A percentile compares a stretch with the other conserved stretches of the same genome.
phyloP scores from a whole-genome alignment of 106 monocot genomes.

The Dendrobium chrysotoxum region DNA sequence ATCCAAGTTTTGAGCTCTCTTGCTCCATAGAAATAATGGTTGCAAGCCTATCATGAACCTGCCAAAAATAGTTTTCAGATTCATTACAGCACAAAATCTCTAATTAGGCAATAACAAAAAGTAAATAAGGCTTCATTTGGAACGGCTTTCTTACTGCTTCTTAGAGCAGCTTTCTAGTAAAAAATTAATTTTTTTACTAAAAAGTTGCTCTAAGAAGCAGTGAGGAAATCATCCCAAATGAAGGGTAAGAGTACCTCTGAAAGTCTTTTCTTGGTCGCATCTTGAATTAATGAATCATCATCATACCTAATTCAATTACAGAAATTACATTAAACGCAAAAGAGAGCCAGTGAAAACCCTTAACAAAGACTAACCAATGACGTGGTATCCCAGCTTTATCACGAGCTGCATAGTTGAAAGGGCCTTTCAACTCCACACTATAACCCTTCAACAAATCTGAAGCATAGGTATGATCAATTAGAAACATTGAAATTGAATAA shows the following conservation, averaged over 20 bases:
- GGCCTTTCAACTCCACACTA: constrained; percentile 77
- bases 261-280: constrained; percentile 28
- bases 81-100: neutral
- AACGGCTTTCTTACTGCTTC: too few species aligned
- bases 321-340: neutral
- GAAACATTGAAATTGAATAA: too few species aligned
- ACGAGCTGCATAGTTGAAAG: constrained; percentile 86
- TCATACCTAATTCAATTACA: constrained; percentile 53
- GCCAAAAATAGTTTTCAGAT: neutral
- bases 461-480: neutral
- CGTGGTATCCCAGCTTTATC: constrained; percentile 95
- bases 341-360: too few species aligned
- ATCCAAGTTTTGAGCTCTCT: constrained; percentile 46
- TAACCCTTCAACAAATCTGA: constrained; percentile 70
- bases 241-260: constrained; percentile 38
- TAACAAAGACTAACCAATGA: constrained; percentile 45
- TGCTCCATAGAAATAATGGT: constrained; percentile 77
- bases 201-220: too few species aligned
- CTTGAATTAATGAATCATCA: constrained; percentile 15
- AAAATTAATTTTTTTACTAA: too few species aligned
- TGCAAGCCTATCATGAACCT: constrained; percentile 84
- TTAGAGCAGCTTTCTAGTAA: too few species aligned
- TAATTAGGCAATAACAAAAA: neutral
- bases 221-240: too few species aligned
- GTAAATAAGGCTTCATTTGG: too few species aligned